Evolutionary conservation across 2,329 filamentous ascomycete species (phyloP), one percentile per base, ranked within the genome.

Genomic region (Erysiphe neolycopersici): DNA sequence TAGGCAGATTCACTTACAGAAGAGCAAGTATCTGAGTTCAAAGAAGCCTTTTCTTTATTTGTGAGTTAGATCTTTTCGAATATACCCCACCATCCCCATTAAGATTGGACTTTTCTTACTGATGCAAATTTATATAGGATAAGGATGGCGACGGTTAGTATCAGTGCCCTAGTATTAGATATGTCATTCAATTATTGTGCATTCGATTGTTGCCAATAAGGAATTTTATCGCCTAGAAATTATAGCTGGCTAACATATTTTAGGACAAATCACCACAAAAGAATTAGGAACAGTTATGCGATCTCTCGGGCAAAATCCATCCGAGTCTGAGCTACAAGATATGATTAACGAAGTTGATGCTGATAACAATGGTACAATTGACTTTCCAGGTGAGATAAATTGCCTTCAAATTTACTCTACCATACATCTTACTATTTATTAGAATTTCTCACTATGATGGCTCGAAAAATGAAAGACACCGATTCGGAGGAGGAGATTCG

Each of bases 1-100:
- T 62, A 95, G 87, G 87, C 87, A 63, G 89, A 98, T 63, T 87
- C 87, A 64, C 79, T 98, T 60, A 95, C 89, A 57, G 89, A 98
- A 73, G 89, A 98, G 69, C 89, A 98, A 74, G 89, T 98, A 62
- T 95, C 89, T 62, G 89, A 98, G 70, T 98, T 95, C 73, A 98
- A 95, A 80, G 89, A 98, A 70, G 89, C 89, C 45, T 98, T 98
- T 69, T 98, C 89, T 62, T 82, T 98, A 53, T 98, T 98, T 66
- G 89, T 98, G 78, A 78, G 89, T 76, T 44, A 35, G 45, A 47
- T 38, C 38, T 9, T 8, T 26, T 26, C 6, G 8, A 26, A 26
- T 26, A 4, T 26, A 26, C 22, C 22, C 22, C 22, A 26, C 22
- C 6, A 26, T 26, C 22, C 22, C 6, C 22, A 26, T 4, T 26